phyloP scores from a whole-genome alignment of 2,329 filamentous ascomycete species.

The Falciphora oryzae region DNA sequence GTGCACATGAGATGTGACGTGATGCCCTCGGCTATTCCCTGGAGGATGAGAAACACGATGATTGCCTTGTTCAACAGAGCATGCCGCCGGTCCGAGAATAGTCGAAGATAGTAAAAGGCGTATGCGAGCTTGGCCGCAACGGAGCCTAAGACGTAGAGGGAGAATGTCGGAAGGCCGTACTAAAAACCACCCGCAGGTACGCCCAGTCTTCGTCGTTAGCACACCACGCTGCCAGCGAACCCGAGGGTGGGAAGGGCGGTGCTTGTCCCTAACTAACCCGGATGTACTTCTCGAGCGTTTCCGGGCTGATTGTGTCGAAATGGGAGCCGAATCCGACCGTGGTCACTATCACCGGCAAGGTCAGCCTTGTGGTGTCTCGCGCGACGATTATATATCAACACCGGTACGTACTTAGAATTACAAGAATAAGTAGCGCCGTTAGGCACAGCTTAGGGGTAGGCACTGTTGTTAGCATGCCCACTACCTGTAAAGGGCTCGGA shows the following conservation, averaged over 20 bases:
- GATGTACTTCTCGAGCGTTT: slow-evolving; percentile 3
- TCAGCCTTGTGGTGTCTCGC: not conserved
- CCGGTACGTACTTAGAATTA: not conserved
- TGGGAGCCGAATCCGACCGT: slow-evolving; percentile 6
- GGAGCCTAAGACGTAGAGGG: slow-evolving; percentile 9
- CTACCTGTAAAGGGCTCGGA: not conserved
- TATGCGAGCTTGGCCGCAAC: slow-evolving; percentile 10
- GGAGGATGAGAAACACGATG: not conserved
- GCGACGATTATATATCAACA: not conserved
- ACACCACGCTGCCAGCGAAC: too few species aligned
- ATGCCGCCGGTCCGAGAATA: slow-evolving; percentile 4
- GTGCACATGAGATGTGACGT: slow-evolving; percentile 2
- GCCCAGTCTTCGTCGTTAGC: not conserved
- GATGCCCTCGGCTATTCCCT: slow-evolving; percentile 4
- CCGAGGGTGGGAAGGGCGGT: not conserved
- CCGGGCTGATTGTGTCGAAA: not conserved
- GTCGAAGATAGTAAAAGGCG: slow-evolving; percentile 6
- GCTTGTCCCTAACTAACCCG: not conserved
- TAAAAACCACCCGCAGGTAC: not conserved
- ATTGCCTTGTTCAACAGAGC: not conserved
- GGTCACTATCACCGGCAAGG: not conserved
- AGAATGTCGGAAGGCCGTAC: slow-evolving; percentile 5
- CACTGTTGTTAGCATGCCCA: not conserved
- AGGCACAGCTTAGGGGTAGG: not conserved
- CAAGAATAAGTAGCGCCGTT: not conserved